Conservation (phyloP, 345 rosid genomes). For the Laguncularia racemosa region DNA sequence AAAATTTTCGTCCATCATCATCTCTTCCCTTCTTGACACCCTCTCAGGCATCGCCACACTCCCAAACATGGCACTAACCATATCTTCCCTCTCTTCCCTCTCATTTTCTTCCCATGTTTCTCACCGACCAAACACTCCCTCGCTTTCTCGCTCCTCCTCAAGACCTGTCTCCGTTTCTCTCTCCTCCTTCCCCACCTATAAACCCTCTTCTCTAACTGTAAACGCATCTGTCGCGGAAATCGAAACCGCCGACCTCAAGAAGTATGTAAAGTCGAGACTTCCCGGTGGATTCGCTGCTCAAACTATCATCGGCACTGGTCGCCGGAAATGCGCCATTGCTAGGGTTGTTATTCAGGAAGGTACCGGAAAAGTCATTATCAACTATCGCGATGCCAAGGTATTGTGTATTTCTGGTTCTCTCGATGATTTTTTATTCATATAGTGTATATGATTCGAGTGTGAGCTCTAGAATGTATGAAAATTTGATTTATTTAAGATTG, state of each 20-base stretch:
- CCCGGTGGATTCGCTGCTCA: constrained; percentile 96
- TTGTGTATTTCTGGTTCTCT: not conserved
- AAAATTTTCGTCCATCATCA: no score
- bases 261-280: constrained; percentile 73
- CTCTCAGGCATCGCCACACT: not conserved
- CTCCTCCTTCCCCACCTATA: constrained; percentile 19
- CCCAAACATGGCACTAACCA: constrained; percentile 43
- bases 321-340: constrained; percentile 87
- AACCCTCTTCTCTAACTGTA: constrained; percentile 30
- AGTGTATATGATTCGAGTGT: not conserved
- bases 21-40: not conserved
- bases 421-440: not conserved
- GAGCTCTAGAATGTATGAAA: no score
- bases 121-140: constrained; percentile 28
- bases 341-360: constrained; percentile 95
- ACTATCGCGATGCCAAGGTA: constrained; percentile 86
- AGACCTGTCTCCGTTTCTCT: constrained; percentile 24
- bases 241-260: constrained; percentile 45
- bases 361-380: constrained; percentile 73
- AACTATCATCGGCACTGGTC: constrained; percentile 77
- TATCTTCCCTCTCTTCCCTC: constrained; percentile 66
- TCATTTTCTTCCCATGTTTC: constrained; percentile 74
- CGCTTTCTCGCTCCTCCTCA: constrained; percentile 19
- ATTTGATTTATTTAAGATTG: no score
- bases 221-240: constrained; percentile 53